phyloP scores from a whole-genome alignment of 1,139 yeast species.

The Geotrichum macrosporum region DNA sequence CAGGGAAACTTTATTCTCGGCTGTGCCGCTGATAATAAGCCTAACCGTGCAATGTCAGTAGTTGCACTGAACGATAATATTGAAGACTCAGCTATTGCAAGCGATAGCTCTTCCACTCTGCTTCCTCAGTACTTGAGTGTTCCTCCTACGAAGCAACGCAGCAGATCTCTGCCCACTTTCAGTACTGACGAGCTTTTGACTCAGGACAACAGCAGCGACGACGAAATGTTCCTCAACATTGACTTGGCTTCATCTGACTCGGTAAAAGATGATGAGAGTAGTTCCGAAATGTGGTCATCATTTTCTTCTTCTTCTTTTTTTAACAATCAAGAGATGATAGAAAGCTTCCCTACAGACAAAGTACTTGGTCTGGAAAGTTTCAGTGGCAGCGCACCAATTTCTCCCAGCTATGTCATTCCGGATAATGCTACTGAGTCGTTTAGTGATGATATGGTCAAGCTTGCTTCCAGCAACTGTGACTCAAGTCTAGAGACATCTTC shows the following conservation, averaged over 20 bases:
- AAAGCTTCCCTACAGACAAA: not conserved
- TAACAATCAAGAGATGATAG: not conserved
- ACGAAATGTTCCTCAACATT: not conserved
- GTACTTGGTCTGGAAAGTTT: not conserved
- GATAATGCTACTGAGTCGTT: not conserved
- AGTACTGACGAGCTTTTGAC: not conserved
- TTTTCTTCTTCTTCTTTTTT: not conserved
- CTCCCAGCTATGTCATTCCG: not conserved
- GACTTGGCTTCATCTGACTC: not conserved
- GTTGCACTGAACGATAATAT: no score
- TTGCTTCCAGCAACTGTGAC: not conserved
- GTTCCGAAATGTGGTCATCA: not conserved
- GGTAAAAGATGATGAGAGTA: not conserved
- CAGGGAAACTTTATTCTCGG: no score
- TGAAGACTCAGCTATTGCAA: not conserved
- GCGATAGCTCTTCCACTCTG: not conserved
- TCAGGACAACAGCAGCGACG: not conserved
- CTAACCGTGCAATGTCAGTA: constrained; percentile 7
- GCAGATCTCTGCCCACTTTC: constrained; percentile 9
- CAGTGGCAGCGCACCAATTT: not conserved
- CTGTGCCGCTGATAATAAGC: not conserved
- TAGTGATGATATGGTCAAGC: constrained; percentile 6
- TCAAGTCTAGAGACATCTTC: not conserved
- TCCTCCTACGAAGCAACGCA: constrained; percentile 3
- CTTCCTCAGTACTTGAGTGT: not conserved